Percentiles rank a stretch among this genome's conserved stretches.
phyloP scores from a whole-genome alignment of 805 yeast genomes.

The Suhomyces tanzawaensis region DNA sequence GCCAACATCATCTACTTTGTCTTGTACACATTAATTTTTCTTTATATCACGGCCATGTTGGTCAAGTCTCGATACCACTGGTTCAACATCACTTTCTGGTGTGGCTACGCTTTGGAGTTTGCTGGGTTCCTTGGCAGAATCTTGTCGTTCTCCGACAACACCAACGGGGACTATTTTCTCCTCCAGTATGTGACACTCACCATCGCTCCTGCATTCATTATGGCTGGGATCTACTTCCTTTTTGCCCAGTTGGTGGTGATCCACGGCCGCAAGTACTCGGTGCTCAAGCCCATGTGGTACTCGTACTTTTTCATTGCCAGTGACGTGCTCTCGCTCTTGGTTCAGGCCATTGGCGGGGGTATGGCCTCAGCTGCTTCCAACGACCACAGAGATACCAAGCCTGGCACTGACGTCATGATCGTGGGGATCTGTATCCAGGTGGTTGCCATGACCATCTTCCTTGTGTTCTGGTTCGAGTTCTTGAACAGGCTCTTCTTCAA shows the following conservation, averaged over 20 bases:
- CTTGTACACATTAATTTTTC: slow-evolving; percentile 8
- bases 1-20: slow-evolving; percentile 16
- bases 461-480: slow-evolving; percentile 18
- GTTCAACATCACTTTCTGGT: slow-evolving; percentile 13
- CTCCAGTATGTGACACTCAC: slow-evolving; percentile 10
- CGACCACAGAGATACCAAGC: slow-evolving; percentile 4
- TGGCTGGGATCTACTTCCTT: slow-evolving; percentile 14
- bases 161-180: slow-evolving; percentile 5
- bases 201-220: slow-evolving; percentile 13
- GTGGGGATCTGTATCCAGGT: slow-evolving; percentile 20
- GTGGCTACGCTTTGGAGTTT: slow-evolving; percentile 10
- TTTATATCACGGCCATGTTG: slow-evolving; percentile 14
- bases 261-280: slow-evolving; percentile 7
- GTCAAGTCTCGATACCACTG: slow-evolving; percentile 17
- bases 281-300: slow-evolving; percentile 13
- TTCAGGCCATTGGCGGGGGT: slow-evolving; percentile 22
- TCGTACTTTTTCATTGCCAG: slow-evolving; percentile 13
- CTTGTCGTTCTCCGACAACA: slow-evolving; percentile 5
- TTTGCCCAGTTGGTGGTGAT: slow-evolving; percentile 11
- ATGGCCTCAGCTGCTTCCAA: slow-evolving; percentile 11
- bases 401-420: slow-evolving; percentile 20
- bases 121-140: slow-evolving; percentile 11
- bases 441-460: slow-evolving; percentile 18
- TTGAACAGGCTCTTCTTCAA: slow-evolving; percentile 16
- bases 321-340: slow-evolving; percentile 13